These are phyloP conservation scores for Penicillium aurantiogriseum DNA, from an alignment of 2,329 filamentous ascomycete species.

Conservation along the genomic window DNA sequence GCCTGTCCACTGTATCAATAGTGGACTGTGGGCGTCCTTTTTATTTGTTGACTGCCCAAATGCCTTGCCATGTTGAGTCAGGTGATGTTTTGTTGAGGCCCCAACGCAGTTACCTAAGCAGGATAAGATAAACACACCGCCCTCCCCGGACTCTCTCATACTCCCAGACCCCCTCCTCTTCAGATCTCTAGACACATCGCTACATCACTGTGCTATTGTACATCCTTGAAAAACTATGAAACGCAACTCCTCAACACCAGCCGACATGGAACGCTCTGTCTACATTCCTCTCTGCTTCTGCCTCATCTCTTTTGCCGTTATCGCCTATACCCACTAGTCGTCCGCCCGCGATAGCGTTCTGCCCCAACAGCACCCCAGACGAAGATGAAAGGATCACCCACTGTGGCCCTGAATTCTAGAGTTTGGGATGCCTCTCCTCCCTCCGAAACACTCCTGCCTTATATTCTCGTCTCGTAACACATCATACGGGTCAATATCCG, in stretches of 20 bases:
- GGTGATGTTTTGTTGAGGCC: conserved; percentile 14
- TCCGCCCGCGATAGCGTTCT: conserved; percentile 1
- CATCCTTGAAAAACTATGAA: conserved; percentile 11
- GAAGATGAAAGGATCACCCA: neutral
- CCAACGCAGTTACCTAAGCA: conserved; percentile 9
- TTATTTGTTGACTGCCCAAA: neutral
- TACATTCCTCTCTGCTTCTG: conserved; percentile 40
- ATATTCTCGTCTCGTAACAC: neutral
- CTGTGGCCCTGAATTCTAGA: neutral
- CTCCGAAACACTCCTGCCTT: neutral
- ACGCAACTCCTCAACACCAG: conserved; percentile 8
- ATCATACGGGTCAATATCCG: neutral
- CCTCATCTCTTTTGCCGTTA: conserved; percentile 39
- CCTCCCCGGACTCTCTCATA: neutral
- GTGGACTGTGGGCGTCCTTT: neutral
- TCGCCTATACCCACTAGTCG: conserved; percentile 34
- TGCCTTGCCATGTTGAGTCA: conserved; percentile 1
- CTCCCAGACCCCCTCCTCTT: conserved; percentile 2
- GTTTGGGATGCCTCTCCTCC: neutral
- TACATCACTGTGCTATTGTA: neutral
- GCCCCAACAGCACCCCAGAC: neutral
- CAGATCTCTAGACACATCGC: neutral
- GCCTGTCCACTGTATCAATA: neutral
- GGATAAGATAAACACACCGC: conserved; percentile 7
- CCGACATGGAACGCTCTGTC: conserved; percentile 36